phyloP scores from a whole-genome alignment of 345 rosid genomes.

The Populus alba region DNA sequence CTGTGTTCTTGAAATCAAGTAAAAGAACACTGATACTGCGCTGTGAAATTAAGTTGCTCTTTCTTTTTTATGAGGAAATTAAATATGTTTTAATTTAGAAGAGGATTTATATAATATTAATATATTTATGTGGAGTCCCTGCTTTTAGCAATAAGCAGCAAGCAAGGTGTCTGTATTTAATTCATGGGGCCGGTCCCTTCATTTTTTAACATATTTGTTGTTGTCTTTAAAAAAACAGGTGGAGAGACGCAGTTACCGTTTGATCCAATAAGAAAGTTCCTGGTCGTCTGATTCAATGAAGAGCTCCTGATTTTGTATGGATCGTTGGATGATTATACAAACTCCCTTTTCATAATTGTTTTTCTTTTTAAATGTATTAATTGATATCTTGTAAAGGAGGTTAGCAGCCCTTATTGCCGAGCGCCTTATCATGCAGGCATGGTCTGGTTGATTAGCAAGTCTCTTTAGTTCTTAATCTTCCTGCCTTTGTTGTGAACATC shows the following conservation, averaged over 20 bases:
- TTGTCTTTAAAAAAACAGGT: not conserved
- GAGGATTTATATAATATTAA: no score
- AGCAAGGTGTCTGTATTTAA: no score
- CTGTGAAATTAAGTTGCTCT: no score
- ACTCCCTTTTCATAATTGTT: not conserved
- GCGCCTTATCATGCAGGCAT: not conserved
- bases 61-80: no score
- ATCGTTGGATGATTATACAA: not conserved
- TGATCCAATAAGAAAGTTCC: not conserved
- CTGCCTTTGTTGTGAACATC: no score
- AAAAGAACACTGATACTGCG: no score
- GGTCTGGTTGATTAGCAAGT: not conserved
- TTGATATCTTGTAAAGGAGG: slow-evolving; percentile 4
- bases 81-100: no score
- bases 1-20: not conserved
- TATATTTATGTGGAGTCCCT: no score
- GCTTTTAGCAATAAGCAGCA: no score
- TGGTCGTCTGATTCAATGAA: slow-evolving; percentile 3
- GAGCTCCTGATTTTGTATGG: not conserved
- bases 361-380: not conserved
- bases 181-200: no score
- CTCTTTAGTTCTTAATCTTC: not conserved
- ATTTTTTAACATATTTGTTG: no score
- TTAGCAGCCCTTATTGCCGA: not conserved
- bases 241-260: not conserved